phyloP scores from a whole-genome alignment of 2,329 filamentous ascomycete genomes.

The Fusarium sp. region DNA sequence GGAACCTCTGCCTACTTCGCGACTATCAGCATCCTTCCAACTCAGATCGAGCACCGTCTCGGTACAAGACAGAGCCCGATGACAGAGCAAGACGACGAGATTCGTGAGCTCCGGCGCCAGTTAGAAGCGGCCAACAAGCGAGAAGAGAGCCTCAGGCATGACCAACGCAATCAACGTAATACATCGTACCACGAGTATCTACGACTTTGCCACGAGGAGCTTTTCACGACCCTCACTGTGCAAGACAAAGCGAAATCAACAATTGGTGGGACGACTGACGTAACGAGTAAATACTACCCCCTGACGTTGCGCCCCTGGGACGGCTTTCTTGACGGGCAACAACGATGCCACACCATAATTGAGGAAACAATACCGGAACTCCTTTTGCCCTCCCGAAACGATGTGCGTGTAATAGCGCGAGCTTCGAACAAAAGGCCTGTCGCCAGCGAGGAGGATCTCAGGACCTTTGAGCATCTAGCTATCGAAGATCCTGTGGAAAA shows the following conservation, averaged over 20 bases:
- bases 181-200: constrained; percentile 33
- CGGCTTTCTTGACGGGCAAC: neutral
- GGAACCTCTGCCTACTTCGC: no score
- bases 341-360: neutral
- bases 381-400: neutral
- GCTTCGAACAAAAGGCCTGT: constrained; percentile 3
- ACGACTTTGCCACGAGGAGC: constrained; percentile 27
- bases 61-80: no score
- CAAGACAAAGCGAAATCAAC: constrained; percentile 7
- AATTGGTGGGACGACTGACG: neutral
- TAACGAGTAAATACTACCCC: neutral
- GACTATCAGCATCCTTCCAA: no score
- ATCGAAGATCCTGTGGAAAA: constrained; percentile 26
- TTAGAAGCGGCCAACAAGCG: neutral
- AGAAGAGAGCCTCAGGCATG: neutral
- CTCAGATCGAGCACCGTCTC: no score
- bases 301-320: neutral
- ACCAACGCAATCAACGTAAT: constrained; percentile 25
- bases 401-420: neutral
- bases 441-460: constrained; percentile 6
- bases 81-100: neutral
- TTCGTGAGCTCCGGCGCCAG: neutral
- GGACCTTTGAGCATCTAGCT: constrained; percentile 13
- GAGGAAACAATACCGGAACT: neutral
- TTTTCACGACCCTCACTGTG: constrained; percentile 22